These are phyloP conservation scores for Simmondsia chinensis DNA, from an alignment of 148 eudicot species.

Conservation along the genomic window DNA sequence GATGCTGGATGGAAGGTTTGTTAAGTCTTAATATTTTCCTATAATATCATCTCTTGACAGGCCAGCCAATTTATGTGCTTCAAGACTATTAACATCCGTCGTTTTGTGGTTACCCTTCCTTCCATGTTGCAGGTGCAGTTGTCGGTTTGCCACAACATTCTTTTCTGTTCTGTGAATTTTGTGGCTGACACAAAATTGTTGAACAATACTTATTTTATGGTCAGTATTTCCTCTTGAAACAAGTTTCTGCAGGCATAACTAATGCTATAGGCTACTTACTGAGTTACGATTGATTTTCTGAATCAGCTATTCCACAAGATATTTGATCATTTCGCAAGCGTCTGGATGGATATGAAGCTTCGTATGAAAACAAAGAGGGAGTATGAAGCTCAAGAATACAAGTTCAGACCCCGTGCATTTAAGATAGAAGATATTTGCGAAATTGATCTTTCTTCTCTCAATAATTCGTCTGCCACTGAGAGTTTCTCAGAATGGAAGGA, in stretches of 20 bases:
- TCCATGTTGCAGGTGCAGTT: conserved; percentile 41
- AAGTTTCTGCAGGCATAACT: background rate
- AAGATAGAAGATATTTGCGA: conserved; percentile 59
- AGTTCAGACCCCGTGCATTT: conserved; percentile 81
- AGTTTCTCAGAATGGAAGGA: conserved; percentile 83
- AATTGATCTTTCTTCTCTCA: conserved; percentile 49
- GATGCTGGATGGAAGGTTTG: conserved; percentile 40
- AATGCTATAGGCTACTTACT: conserved; percentile 1
- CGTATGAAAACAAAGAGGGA: conserved; percentile 43
- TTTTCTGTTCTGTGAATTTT: conserved; percentile 44
- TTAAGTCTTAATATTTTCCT: background rate
- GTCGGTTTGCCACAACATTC: conserved; percentile 48
- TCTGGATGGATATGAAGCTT: conserved; percentile 71
- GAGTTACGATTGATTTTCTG: conserved; percentile 3
- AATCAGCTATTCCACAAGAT: conserved; percentile 55
- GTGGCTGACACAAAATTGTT: conserved; percentile 41
- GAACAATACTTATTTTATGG: conserved; percentile 52
- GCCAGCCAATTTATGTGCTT: background rate
- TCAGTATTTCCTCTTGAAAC: conserved; percentile 10
- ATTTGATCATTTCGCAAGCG: conserved; percentile 52
- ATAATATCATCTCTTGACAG: background rate
- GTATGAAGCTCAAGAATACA: conserved; percentile 50
- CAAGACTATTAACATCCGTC: background rate
- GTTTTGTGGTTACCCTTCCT: conserved; percentile 29
- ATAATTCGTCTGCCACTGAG: conserved; percentile 39